A percentile compares a stretch with the other conserved stretches of the same genome.
Evolutionary conservation across 1,139 yeast genomes (phyloP).

Genomic region (Kluyveromyces marxianus): DNA sequence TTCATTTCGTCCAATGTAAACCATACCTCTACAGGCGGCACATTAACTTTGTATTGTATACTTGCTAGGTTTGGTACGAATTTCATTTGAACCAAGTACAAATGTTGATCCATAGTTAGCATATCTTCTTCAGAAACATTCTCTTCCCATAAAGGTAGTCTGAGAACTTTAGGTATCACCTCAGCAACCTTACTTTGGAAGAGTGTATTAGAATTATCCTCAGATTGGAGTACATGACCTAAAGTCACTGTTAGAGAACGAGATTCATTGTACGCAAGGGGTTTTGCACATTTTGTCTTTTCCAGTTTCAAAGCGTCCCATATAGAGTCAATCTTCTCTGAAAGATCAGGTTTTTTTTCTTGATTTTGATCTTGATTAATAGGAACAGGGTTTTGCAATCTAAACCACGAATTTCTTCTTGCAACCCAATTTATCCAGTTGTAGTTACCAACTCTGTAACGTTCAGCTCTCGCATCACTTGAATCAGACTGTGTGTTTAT

Average conservation of each 20-base stretch:
- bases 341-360: not conserved
- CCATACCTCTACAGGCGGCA: constrained; percentile 53
- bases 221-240: constrained; percentile 20
- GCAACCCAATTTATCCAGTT: constrained; percentile 26
- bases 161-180: constrained; percentile 35
- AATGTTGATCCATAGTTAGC: constrained; percentile 31
- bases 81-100: constrained; percentile 41
- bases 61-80: constrained; percentile 36
- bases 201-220: too few relatives aligned
- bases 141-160: constrained; percentile 24
- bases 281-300: not conserved
- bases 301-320: not conserved
- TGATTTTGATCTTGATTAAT: constrained; percentile 3
- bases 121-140: constrained; percentile 14
- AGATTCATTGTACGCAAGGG: constrained; percentile 3
- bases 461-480: constrained; percentile 9
- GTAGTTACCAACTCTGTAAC: constrained; percentile 21
- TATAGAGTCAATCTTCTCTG: not conserved
- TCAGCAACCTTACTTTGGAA: constrained; percentile 42
- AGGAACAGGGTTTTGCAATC: constrained; percentile 16
- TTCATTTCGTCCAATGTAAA: constrained; percentile 40
- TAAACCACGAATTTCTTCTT: constrained; percentile 19
- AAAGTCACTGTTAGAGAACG: constrained; percentile 21
- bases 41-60: constrained; percentile 24
- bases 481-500: constrained; percentile 6